These are phyloP conservation scores for Penicillium sp. DNA, from an alignment of 2,329 filamentous ascomycete species.

Conservation along the genomic window DNA sequence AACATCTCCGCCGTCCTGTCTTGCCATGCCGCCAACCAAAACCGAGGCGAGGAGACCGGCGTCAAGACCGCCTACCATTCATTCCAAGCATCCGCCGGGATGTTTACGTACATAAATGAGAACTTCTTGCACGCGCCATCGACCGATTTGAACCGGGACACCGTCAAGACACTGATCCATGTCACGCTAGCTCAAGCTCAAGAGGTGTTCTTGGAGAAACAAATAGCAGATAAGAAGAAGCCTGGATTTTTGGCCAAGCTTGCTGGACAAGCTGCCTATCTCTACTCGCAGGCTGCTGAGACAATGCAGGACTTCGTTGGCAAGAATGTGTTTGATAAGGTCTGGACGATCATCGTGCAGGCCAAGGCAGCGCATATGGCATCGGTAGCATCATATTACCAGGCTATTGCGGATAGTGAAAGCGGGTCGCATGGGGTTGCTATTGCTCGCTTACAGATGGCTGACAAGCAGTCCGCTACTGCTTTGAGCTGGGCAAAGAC, in stretches of 20 bases:
- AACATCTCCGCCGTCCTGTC: conserved; percentile 97
- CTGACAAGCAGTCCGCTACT: conserved; percentile 73
- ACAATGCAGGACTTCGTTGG: conserved; percentile 89
- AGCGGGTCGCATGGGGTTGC: conserved; percentile 81
- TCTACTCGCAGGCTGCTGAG: conserved; percentile 84
- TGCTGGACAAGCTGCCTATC: conserved; percentile 80
- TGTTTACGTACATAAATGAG: conserved; percentile 99
- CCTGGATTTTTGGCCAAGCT: conserved; percentile 86
- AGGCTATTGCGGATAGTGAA: conserved; percentile 86
- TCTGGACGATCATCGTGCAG: conserved; percentile 72
- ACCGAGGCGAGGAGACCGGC: conserved; percentile 83
- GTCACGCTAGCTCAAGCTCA: conserved; percentile 94
- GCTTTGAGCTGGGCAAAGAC: conserved; percentile 70
- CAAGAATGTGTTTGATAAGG: conserved; percentile 88
- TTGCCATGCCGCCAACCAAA: conserved; percentile 90
- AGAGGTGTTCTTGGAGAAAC: conserved; percentile 96
- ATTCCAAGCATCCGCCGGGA: conserved; percentile 95
- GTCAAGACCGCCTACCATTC: conserved; percentile 97
- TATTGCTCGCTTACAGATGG: conserved; percentile 75
- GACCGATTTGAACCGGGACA: conserved; percentile 91
- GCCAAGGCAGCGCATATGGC: conserved; percentile 77
- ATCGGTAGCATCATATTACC: conserved; percentile 88
- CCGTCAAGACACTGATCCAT: conserved; percentile 87
- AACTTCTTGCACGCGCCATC: conserved; percentile 97
- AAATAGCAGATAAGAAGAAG: conserved; percentile 89